Percentiles rank a stretch among this genome's conserved stretches.
phyloP scores from a whole-genome alignment of 495 filamentous ascomycete species.

The Aspergillus baeticus region DNA sequence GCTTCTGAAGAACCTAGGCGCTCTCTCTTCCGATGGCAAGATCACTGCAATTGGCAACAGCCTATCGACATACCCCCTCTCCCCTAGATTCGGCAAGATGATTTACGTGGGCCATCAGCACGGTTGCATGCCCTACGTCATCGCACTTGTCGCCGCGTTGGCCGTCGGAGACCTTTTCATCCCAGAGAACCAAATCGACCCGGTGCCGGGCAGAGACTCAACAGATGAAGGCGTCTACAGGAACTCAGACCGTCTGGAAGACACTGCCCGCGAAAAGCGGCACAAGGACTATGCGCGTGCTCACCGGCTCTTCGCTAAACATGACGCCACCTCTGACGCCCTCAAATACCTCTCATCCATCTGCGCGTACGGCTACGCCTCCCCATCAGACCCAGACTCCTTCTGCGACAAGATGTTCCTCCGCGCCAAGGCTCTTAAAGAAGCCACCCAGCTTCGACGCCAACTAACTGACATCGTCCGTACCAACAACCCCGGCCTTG shows the following conservation, averaged over 20 bases:
- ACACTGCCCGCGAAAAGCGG: slow-evolving; percentile 61
- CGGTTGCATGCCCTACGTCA: slow-evolving; percentile 79
- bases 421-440: slow-evolving; percentile 78
- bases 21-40: slow-evolving; percentile 64
- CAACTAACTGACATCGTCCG: slow-evolving; percentile 81
- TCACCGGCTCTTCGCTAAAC: slow-evolving; percentile 75
- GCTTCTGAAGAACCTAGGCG: slow-evolving; percentile 72
- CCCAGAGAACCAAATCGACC: slow-evolving; percentile 75
- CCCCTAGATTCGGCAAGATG: slow-evolving; percentile 88
- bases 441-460: slow-evolving; percentile 75
- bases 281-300: slow-evolving; percentile 70
- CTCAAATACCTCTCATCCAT: slow-evolving; percentile 87
- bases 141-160: slow-evolving; percentile 84
- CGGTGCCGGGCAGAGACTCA: slow-evolving; percentile 33
- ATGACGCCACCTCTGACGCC: slow-evolving; percentile 81
- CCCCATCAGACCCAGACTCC: slow-evolving; percentile 49
- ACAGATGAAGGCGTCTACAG: slow-evolving; percentile 51
- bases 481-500: slow-evolving; percentile 67
- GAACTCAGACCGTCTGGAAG: slow-evolving; percentile 64
- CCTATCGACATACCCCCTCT: slow-evolving; percentile 85
- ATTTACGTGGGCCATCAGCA: slow-evolving; percentile 82
- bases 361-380: slow-evolving; percentile 75
- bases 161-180: slow-evolving; percentile 88
- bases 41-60: slow-evolving; percentile 74
- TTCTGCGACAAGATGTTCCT: slow-evolving; percentile 85